Percentiles rank a stretch among this genome's conserved stretches.
phyloP scores from a whole-genome alignment of 805 yeast genomes.

The Kuraishia hungarica region DNA sequence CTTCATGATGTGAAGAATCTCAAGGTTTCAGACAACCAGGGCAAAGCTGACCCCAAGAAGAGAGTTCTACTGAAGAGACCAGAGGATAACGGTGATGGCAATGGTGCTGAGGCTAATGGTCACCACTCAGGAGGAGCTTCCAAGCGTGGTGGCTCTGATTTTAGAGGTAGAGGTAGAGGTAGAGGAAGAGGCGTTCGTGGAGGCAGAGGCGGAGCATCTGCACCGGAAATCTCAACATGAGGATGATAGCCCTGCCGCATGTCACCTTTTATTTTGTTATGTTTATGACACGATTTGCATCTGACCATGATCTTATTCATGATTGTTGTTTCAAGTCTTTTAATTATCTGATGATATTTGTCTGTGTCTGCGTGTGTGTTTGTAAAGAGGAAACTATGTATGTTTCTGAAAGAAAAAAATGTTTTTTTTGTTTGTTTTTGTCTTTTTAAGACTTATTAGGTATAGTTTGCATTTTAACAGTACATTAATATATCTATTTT shows the following conservation, averaged over 20 bases:
- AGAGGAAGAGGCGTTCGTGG: slow-evolving; percentile 11
- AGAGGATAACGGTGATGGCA: not conserved
- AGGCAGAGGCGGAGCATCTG: slow-evolving; percentile 12
- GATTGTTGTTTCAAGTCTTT: not conserved
- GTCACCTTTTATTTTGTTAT: not conserved
- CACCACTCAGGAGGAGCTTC: not conserved
- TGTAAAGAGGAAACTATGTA: not conserved
- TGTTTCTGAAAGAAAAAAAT: not conserved
- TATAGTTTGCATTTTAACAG: not conserved
- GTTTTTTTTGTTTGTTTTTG: no score
- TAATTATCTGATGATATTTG: no score
- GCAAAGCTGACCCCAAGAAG: not conserved
- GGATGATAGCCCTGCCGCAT: not conserved
- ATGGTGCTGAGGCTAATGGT: not conserved
- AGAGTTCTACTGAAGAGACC: not conserved
- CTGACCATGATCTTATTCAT: not conserved
- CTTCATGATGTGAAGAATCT: not conserved
- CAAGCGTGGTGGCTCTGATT: not conserved
- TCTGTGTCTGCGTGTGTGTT: not conserved
- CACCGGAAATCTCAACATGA: not conserved
- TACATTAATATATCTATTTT: no score
- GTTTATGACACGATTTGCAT: not conserved
- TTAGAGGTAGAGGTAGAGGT: slow-evolving; percentile 6
- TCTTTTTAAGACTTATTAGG: not conserved
- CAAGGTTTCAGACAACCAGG: slow-evolving; percentile 2